Conservation (phyloP, 2,329 filamentous ascomycete genomes). For the Lachnellula arida region DNA sequence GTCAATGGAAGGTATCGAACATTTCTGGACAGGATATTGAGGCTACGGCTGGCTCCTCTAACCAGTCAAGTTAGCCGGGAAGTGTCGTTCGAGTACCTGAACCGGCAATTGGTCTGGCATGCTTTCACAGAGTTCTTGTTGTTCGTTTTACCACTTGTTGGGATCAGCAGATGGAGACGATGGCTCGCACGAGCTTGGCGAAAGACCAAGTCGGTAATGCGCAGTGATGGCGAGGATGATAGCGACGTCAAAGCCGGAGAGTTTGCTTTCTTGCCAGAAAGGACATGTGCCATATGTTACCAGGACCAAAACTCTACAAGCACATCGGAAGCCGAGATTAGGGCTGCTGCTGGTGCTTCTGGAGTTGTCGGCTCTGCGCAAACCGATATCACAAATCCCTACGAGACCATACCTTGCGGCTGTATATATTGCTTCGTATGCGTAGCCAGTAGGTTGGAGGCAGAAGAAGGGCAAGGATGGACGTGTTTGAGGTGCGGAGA, state of each 20-base stretch:
- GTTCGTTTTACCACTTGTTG: slow-evolving; percentile 93
- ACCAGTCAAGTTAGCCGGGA: slow-evolving; percentile 83
- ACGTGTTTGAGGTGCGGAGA: slow-evolving; percentile 84
- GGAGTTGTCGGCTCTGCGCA: slow-evolving; percentile 82
- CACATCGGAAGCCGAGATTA: slow-evolving; percentile 68
- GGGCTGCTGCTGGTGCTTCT: slow-evolving; percentile 61
- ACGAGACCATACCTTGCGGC: slow-evolving; percentile 82
- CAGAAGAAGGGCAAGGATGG: slow-evolving; percentile 93
- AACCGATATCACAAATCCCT: slow-evolving; percentile 94
- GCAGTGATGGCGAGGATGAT: slow-evolving; percentile 45
- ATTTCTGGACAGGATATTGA: slow-evolving; percentile 76
- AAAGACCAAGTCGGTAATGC: slow-evolving; percentile 64
- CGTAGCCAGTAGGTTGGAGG: slow-evolving; percentile 81
- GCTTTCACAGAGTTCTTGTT: slow-evolving; percentile 99
- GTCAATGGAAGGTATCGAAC: slow-evolving; percentile 89
- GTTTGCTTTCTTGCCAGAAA: slow-evolving; percentile 78
- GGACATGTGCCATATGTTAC: slow-evolving; percentile 96
- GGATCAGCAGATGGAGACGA: slow-evolving; percentile 85
- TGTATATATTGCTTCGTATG: slow-evolving; percentile 97
- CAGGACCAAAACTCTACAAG: slow-evolving; percentile 77
- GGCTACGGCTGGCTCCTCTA: slow-evolving; percentile 79
- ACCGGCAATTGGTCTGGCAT: slow-evolving; percentile 97
- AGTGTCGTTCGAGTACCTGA: slow-evolving; percentile 96
- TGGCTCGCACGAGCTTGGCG: slow-evolving; percentile 88
- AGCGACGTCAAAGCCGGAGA: slow-evolving; percentile 62